Evolutionary conservation across 176 grass and related monocot species (phyloP).

Genomic region (Saccharum officinarum): DNA sequence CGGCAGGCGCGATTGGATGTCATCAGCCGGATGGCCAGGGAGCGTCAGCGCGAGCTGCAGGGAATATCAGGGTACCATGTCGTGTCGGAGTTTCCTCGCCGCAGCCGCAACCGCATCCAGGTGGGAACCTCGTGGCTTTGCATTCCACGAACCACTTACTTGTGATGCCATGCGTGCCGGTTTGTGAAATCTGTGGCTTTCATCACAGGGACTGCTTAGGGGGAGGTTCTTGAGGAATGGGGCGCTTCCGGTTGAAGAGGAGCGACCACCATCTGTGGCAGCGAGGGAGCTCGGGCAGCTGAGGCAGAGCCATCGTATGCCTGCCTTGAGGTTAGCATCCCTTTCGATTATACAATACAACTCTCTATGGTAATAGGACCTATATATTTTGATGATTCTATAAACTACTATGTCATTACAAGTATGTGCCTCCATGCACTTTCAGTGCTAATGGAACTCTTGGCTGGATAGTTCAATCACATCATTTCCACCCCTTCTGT

Average conservation of each 20-base stretch:
- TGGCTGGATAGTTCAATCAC: background rate
- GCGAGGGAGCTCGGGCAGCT: slow-evolving; percentile 86
- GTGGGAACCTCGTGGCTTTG: background rate
- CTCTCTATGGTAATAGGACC: background rate
- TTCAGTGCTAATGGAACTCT: background rate
- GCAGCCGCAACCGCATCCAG: slow-evolving; percentile 95
- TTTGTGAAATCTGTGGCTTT: slow-evolving; percentile 7
- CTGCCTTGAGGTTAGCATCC: slow-evolving; percentile 57
- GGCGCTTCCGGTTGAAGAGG: slow-evolving; percentile 49
- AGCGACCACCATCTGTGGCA: slow-evolving; percentile 66
- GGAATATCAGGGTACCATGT: slow-evolving; percentile 72
- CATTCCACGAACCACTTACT: background rate
- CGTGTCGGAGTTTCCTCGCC: slow-evolving; percentile 73
- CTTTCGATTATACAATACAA: background rate
- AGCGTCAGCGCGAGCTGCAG: slow-evolving; percentile 92
- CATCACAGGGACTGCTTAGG: slow-evolving; percentile 76
- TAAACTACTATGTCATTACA: slow-evolving; percentile 13
- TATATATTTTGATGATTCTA: background rate
- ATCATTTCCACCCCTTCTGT: background rate
- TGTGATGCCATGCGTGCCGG: no score
- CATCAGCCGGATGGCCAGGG: slow-evolving; percentile 72
- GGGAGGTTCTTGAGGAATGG: slow-evolving; percentile 87
- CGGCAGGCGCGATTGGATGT: slow-evolving; percentile 81
- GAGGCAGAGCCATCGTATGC: slow-evolving; percentile 75
- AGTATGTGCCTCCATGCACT: background rate